Evolutionary conservation across 441 rosid species (phyloP).

Genomic region (Theobroma grandiflorum): DNA sequence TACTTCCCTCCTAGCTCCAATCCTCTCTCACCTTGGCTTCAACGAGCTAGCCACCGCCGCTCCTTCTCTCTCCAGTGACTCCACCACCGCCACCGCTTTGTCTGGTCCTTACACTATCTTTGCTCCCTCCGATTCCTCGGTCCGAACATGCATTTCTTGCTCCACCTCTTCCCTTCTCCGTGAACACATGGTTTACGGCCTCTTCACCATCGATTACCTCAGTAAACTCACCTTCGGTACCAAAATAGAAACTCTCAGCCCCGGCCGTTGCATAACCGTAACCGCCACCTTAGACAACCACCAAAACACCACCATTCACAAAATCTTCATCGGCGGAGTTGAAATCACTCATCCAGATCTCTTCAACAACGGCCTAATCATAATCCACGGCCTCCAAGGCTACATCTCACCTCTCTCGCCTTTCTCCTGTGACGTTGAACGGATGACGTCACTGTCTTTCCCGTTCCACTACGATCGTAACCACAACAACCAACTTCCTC

Average conservation of each 20-base stretch:
- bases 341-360: conserved; percentile 71
- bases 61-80: conserved; percentile 43
- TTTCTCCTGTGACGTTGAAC: conserved; percentile 61
- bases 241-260: conserved; percentile 60
- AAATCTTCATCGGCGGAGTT: conserved; percentile 59
- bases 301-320: conserved; percentile 34
- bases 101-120: conserved; percentile 68
- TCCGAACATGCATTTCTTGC: conserved; percentile 57
- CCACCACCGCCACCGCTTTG: conserved; percentile 43
- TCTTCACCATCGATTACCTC: conserved; percentile 59
- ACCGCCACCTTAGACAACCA: conserved; percentile 33
- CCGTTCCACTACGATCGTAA: conserved; percentile 38
- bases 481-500: conserved; percentile 26
- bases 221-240: conserved; percentile 54
- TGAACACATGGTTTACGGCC: conserved; percentile 72
- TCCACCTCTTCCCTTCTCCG: conserved; percentile 54
- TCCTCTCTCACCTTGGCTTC: conserved; percentile 71
- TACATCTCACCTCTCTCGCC: conserved; percentile 65
- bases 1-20: conserved; percentile 44
- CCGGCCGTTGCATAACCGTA: conserved; percentile 65
- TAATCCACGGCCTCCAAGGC: conserved; percentile 70
- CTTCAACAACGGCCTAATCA: conserved; percentile 63
- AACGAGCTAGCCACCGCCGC: conserved; percentile 57
- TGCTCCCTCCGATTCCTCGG: conserved; percentile 65
- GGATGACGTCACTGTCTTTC: conserved; percentile 49